Evolutionary conservation across 257 asterid genomes (phyloP).

Genomic region (Solanum paucissectum): DNA sequence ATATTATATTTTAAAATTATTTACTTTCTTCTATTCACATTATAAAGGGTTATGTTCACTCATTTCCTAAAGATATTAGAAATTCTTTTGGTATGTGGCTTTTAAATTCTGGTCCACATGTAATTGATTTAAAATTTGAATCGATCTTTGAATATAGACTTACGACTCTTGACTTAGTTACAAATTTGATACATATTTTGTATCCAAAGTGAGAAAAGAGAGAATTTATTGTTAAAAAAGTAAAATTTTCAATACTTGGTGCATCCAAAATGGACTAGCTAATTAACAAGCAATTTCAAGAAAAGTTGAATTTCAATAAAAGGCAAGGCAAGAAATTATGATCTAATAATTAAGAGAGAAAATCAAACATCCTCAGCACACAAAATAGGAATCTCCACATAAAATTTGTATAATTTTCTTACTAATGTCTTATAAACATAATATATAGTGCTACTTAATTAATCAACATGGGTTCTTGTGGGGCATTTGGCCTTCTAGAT

Average conservation of each 20-base stretch:
- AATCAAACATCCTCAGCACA: background rate
- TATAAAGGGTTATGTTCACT: background rate
- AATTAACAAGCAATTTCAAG: background rate
- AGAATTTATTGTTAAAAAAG: background rate
- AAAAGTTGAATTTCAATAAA: background rate
- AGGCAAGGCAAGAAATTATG: background rate
- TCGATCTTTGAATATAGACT: background rate
- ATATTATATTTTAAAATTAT: too few species aligned
- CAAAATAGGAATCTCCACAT: background rate
- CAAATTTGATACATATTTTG: background rate
- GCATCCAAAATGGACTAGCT: background rate
- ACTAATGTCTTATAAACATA: background rate
- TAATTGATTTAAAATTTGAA: background rate
- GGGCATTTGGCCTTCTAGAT: background rate
- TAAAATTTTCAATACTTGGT: background rate
- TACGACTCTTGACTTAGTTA: background rate
- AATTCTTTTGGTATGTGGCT: background rate
- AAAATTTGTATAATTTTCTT: background rate
- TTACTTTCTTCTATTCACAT: background rate
- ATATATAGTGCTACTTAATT: background rate
- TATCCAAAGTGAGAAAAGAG: background rate
- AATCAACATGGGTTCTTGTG: background rate
- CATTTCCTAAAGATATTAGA: background rate
- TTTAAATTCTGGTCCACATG: background rate
- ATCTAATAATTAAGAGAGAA: background rate